Evolutionary conservation across 2,329 filamentous ascomycete species (phyloP), one percentile per base, ranked within the genome.

Genomic region (Aspergillus uvarum): DNA sequence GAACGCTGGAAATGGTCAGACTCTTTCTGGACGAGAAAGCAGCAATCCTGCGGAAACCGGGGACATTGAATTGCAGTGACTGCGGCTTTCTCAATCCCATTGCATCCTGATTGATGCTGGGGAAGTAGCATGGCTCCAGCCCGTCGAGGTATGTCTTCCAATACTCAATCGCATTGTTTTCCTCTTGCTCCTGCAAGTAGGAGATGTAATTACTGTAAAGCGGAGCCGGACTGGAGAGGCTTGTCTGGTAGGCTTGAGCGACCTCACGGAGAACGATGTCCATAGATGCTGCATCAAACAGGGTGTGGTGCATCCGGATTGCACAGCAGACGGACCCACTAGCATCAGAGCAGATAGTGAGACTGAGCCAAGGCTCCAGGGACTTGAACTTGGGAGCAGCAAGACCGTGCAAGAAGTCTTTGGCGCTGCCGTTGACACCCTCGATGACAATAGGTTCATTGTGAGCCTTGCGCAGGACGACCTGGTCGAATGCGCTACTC

Each of bases 201-300:
- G 22, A 76, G 31, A 73, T 73, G 19, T 66, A 7, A 71, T 68
- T 4, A 79, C 63, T 5, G 68, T 74, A 59, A 76, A 74, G 44
- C 78, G 61, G 11, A 58, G 44, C 48, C 29, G 59, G n/a, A 71
- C 62, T 0, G 83, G 3, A 70, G 68, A 63, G 77, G 77, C 49
- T 77, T 21, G 31, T 50, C 24, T 44, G n/a, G 44, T 51, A 59
- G 19, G 57, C 57, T 11, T 47, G 29, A n/a, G 38, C 71, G 12
- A 72, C 59, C 4, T 65, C 59, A 12, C 63, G 42, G 3, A 56
- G 26, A 12, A 52, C 6, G 8, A 56, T 24, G 21, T 53, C 24
- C 3, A 42, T n/a, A 11, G 49, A 47, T 16, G 24, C 31, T n/a
- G 49, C 60, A 29, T 59, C 52, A 21, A 62, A 26, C 21, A 61